Evolutionary conservation across 2,329 filamentous ascomycete species (phyloP).

Genomic region (Neopestalotiopsis sp.): DNA sequence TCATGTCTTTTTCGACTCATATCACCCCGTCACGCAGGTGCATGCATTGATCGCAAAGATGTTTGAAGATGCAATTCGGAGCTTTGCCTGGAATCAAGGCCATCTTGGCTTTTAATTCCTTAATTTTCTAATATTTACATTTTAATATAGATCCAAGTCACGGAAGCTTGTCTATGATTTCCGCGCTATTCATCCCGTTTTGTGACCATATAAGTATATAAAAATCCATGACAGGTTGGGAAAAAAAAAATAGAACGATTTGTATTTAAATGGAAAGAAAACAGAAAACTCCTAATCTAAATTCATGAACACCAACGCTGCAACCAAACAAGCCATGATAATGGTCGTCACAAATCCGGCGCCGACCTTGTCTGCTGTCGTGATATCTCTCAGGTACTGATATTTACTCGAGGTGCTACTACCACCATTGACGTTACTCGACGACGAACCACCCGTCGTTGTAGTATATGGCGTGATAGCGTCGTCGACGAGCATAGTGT

Average conservation of each 20-base stretch:
- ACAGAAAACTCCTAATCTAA: background rate
- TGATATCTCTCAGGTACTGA: conserved; percentile 28
- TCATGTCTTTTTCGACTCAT: conserved; percentile 1
- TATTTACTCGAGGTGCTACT: conserved; percentile 27
- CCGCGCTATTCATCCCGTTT: too few species aligned
- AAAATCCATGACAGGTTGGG: background rate
- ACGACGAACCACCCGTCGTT: conserved; percentile 31
- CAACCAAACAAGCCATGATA: conserved; percentile 19
- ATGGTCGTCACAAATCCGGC: conserved; percentile 33
- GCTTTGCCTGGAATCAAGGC: background rate
- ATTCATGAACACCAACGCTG: conserved; percentile 7
- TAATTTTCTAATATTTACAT: background rate
- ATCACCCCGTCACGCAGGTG: background rate
- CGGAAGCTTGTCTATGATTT: background rate
- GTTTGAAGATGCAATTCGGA: background rate
- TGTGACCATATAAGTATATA: background rate
- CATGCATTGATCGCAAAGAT: background rate
- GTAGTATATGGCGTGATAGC: conserved; percentile 26
- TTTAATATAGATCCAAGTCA: background rate
- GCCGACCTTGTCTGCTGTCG: conserved; percentile 34
- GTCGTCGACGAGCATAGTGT: conserved; percentile 44
- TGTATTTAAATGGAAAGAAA: background rate
- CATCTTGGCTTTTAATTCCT: background rate
- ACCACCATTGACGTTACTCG: conserved; percentile 31
- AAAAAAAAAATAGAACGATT: background rate